Conservation (phyloP, 2,329 filamentous ascomycete species). For the Tolypocladium guangdongense region DNA sequence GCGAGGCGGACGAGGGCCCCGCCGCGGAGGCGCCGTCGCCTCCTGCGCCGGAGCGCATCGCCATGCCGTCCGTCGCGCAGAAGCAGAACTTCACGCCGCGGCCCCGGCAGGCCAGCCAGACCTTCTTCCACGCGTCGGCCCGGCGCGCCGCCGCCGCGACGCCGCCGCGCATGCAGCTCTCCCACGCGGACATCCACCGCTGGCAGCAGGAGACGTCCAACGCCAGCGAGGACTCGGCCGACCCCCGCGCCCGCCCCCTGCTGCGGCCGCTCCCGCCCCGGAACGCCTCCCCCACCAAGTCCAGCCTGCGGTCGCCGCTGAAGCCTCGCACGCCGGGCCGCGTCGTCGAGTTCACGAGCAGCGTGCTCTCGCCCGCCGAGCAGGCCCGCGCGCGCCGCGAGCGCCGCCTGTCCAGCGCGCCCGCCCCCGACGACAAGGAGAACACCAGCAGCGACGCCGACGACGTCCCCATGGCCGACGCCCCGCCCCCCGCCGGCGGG, state of each 20-base stretch:
- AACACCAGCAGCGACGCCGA: conserved; percentile 2
- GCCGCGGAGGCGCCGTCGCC: conserved; percentile 4
- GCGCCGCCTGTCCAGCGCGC: conserved; percentile 14
- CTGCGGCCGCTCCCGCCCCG: conserved; percentile 38
- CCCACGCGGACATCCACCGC: conserved; percentile 27
- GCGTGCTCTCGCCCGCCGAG: conserved; percentile 33
- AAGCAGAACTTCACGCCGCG: conserved; percentile 39
- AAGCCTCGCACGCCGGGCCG: conserved; percentile 48
- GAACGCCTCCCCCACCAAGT: conserved; percentile 45
- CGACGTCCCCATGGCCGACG: conserved; percentile 16
- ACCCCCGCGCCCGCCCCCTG: conserved; percentile 20
- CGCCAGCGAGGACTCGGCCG: conserved; percentile 24
- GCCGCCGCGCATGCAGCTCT: conserved; percentile 30
- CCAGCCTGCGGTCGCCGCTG: conserved; percentile 43
- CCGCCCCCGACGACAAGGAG: conserved; percentile 19
- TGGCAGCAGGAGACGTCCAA: conserved; percentile 30
- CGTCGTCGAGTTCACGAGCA: conserved; percentile 47
- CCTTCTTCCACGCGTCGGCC: conserved; percentile 27
- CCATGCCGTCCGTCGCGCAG: conserved; percentile 28
- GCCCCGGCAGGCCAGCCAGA: conserved; percentile 20
- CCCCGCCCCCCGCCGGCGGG: conserved; percentile 10
- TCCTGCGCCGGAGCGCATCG: conserved; percentile 21
- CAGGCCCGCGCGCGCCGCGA: conserved; percentile 25
- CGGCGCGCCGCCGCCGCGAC: conserved; percentile 16
- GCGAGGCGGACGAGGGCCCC: background rate